phyloP scores from a whole-genome alignment of 495 filamentous ascomycete genomes.

The Neurospora sublineolata region DNA sequence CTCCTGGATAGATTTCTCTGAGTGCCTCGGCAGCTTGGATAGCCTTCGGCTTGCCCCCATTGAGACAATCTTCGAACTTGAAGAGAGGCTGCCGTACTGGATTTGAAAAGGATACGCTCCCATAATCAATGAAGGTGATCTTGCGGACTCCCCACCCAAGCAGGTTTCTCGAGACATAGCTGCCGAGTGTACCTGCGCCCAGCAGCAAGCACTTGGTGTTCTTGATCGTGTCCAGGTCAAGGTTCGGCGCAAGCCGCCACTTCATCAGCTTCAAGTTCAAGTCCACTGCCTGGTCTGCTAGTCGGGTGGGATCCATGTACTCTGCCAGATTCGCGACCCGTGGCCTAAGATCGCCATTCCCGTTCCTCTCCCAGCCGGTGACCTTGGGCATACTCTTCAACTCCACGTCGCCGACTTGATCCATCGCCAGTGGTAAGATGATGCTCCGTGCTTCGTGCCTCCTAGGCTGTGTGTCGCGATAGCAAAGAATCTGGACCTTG shows the following conservation, averaged over 20 bases:
- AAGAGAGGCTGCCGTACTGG: conserved; percentile 92
- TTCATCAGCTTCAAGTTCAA: conserved; percentile 97
- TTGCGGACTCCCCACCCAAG: conserved; percentile 96
- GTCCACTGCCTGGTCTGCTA: conserved; percentile 94
- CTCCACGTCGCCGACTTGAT: conserved; percentile 26
- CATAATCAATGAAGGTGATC: conserved; percentile 94
- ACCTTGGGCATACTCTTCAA: conserved; percentile 61
- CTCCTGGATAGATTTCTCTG: conserved; percentile 80
- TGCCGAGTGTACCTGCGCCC: conserved; percentile 89
- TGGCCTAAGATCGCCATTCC: conserved; percentile 58
- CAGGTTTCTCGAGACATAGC: conserved; percentile 80
- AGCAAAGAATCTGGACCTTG: conserved; percentile 78
- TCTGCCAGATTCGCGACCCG: conserved; percentile 70
- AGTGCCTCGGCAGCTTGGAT: conserved; percentile 68
- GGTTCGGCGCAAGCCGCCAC: conserved; percentile 83
- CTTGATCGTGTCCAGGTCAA: conserved; percentile 83
- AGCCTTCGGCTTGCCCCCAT: conserved; percentile 79
- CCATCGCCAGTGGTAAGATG: conserved; percentile 56
- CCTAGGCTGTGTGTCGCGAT: conserved; percentile 64
- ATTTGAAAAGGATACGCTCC: conserved; percentile 92
- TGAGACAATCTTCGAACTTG: conserved; percentile 75
- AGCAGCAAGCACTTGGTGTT: conserved; percentile 83
- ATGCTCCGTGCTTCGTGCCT: conserved; percentile 72
- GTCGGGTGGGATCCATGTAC: conserved; percentile 75
- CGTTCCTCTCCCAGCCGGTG: conserved; percentile 89